phyloP scores from a whole-genome alignment of 2,329 filamentous ascomycete species.

The Nothophaeocryptopus gaeumannii region DNA sequence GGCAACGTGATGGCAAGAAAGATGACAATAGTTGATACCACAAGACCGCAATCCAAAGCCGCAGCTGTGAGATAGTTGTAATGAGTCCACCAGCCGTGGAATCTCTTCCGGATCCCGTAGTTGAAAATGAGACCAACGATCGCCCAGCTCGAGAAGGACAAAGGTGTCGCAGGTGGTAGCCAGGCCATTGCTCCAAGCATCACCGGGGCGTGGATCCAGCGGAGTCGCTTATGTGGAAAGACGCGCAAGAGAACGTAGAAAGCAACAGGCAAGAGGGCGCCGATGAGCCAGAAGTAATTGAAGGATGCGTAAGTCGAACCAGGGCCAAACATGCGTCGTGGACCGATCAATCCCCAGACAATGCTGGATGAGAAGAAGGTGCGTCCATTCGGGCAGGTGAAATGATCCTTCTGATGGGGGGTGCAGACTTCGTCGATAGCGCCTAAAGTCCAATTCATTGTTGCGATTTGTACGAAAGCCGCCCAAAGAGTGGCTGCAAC shows the following conservation, averaged over 20 bases:
- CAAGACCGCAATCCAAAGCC: slow-evolving; percentile 76
- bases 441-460: slow-evolving; percentile 86
- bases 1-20: slow-evolving; percentile 87
- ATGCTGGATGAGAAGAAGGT: slow-evolving; percentile 91
- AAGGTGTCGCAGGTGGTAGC: slow-evolving; percentile 77
- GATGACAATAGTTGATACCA: slow-evolving; percentile 76
- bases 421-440: slow-evolving; percentile 78
- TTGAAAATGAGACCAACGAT: slow-evolving; percentile 85
- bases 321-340: slow-evolving; percentile 75
- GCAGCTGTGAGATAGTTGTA: slow-evolving; percentile 88
- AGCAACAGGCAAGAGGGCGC: slow-evolving; percentile 69
- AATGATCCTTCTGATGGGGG: slow-evolving; percentile 74
- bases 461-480: slow-evolving; percentile 75
- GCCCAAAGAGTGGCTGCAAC: slow-evolving; percentile 73
- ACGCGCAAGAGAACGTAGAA: slow-evolving; percentile 62
- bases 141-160: slow-evolving; percentile 87
- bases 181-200: slow-evolving; percentile 78
- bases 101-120: slow-evolving; percentile 66
- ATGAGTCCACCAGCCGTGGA: slow-evolving; percentile 79
- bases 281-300: slow-evolving; percentile 78
- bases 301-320: slow-evolving; percentile 71
- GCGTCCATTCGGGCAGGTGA: slow-evolving; percentile 80
- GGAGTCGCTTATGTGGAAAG: slow-evolving; percentile 18
- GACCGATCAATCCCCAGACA: slow-evolving; percentile 82
- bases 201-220: slow-evolving; percentile 53